These are phyloP conservation scores for Clathrospora elynae DNA, from an alignment of 2,329 filamentous ascomycete genomes.

Conservation along the genomic window DNA sequence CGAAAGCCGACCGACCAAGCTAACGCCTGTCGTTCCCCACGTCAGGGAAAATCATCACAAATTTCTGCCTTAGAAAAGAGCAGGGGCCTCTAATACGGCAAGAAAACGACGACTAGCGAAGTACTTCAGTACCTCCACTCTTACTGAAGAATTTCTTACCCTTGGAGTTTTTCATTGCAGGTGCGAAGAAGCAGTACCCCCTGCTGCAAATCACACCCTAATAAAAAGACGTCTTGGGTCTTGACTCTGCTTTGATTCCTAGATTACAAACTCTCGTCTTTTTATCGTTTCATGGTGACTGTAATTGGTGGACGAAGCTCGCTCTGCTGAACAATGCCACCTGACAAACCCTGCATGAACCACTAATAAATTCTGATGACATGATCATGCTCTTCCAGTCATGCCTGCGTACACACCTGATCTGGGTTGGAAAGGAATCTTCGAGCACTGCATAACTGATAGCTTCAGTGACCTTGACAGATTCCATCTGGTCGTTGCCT, in stretches of 20 bases:
- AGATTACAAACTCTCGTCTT: slow-evolving; percentile 17
- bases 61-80: no score
- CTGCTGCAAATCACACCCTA: slow-evolving; percentile 6
- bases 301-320: slow-evolving; percentile 23
- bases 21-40: slow-evolving; percentile 6
- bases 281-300: slow-evolving; percentile 3
- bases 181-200: no score
- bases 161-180: no score
- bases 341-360: slow-evolving; percentile 32
- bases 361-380: slow-evolving; percentile 18
- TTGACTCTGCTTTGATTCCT: slow-evolving; percentile 14
- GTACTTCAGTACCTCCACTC: no score
- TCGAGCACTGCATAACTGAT: background rate
- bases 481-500: no score
- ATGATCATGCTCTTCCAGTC: slow-evolving; percentile 14
- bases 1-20: slow-evolving; percentile 2
- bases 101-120: no score
- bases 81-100: no score
- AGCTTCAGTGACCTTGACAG: no score
- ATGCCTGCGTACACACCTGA: slow-evolving; percentile 1
- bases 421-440: background rate
- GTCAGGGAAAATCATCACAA: slow-evolving; percentile 13
- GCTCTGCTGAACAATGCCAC: slow-evolving; percentile 39
- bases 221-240: slow-evolving; percentile 7
- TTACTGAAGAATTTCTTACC: no score